Base-by-base conservation (phyloP, 2,329 filamentous ascomycete species). In the Cladorrhinum sp. region DNA sequence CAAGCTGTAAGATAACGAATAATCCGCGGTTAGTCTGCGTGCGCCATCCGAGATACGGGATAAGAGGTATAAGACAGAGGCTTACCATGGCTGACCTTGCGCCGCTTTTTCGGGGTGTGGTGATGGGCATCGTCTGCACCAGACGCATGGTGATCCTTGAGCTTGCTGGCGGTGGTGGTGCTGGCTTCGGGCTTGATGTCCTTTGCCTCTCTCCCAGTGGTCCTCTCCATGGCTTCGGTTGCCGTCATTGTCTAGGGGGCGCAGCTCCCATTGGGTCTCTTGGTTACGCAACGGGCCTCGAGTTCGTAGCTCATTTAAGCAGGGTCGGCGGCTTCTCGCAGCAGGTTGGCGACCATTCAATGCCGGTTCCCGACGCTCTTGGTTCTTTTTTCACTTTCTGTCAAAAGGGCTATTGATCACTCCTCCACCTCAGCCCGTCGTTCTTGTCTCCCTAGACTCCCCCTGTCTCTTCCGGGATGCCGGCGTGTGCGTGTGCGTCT, bases 21-120 rank as follows among this genome's bases (percentile, higher is more conserved):
- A 70, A 71, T 71, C 67, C 61, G 55, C 39, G 46, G 63, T 67
- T 58, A 70, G 69, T 63, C 50, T 56, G 49, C 53, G 51, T 49
- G 53, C 42, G 48, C 9, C 10, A 70, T 70, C 59, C 50, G 42
- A 20, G 42, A 46, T 46, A 8, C 42, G 42, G 42, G 42, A 4
- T 18, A 67, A 62, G 57, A 39, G 36, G 39, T 14, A 61, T 60
- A 56, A 57, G 48, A 67, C 63, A 50, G 62, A 60, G 69, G 66
- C 87, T 79, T 85, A 93, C 90, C 90, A 79, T 94, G 90, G 80
- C 92, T 93, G 69, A 94, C 90, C 80, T 94, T 94, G 80, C 90
- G 89, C 78, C 90, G 84, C 82, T 92, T 93, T 80, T 91, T 93
- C 54, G 88, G 87, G 73, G 86, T 90, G 75, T 83, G 82, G 67